Evolutionary conservation across 1,139 yeast species (phyloP).

Genomic region (Geotrichum reessii): DNA sequence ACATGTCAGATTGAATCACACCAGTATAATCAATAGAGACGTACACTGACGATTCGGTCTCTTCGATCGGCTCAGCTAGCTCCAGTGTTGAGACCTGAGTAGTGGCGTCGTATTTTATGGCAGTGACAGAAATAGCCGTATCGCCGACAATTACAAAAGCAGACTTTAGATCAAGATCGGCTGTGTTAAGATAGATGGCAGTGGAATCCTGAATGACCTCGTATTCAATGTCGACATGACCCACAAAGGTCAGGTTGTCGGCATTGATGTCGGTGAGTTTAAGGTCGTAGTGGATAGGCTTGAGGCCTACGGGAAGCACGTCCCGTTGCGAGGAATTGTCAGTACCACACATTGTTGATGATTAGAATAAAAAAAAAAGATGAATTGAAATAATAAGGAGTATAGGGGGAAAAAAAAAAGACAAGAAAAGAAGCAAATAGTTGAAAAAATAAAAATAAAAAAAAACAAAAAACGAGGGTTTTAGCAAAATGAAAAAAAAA

Average conservation of each 20-base stretch:
- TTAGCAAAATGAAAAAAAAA: background rate
- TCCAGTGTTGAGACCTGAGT: slow-evolving; percentile 37
- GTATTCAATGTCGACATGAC: slow-evolving; percentile 47
- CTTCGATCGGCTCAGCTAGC: slow-evolving; percentile 27
- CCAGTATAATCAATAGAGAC: slow-evolving; percentile 45
- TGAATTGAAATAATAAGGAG: background rate
- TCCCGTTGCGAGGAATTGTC: slow-evolving; percentile 40
- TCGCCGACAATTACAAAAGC: slow-evolving; percentile 25
- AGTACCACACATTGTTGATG: slow-evolving; percentile 4
- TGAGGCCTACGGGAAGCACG: slow-evolving; percentile 50
- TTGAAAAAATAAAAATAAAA: no score
- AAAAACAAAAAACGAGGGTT: background rate
- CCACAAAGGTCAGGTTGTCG: slow-evolving; percentile 47
- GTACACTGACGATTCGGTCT: slow-evolving; percentile 26
- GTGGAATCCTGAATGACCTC: slow-evolving; percentile 37
- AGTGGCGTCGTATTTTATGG: slow-evolving; percentile 26
- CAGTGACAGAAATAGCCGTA: slow-evolving; percentile 23
- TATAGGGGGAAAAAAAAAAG: slow-evolving; percentile 1
- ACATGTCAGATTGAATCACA: slow-evolving; percentile 60
- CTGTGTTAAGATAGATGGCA: slow-evolving; percentile 32
- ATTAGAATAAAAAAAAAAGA: background rate
- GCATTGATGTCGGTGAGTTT: slow-evolving; percentile 42
- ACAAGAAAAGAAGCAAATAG: no score
- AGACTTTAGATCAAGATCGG: slow-evolving; percentile 22
- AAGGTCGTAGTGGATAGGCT: slow-evolving; percentile 44